Percentiles rank a stretch among this genome's conserved stretches.
Evolutionary conservation across 768 basidiomycete species (phyloP).

Genomic region (Collybia nuda): DNA sequence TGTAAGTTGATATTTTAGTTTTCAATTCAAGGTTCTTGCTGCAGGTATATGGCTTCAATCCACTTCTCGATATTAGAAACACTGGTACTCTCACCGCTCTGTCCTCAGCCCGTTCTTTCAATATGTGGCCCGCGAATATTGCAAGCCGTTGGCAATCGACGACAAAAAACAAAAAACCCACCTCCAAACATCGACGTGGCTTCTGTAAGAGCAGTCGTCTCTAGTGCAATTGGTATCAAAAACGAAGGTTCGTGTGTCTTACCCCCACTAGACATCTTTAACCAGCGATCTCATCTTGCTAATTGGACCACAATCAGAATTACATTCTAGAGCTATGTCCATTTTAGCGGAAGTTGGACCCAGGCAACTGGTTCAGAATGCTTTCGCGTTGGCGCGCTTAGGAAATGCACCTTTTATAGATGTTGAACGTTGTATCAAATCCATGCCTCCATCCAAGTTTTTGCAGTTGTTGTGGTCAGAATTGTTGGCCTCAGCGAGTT

Average conservation of each 20-base stretch:
- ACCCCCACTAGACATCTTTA: too few relatives aligned
- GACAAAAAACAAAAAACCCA: constrained; percentile 22
- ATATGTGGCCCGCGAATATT: constrained; percentile 61
- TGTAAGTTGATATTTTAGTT: not conserved
- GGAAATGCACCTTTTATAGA: constrained; percentile 68
- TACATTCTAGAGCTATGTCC: constrained; percentile 17
- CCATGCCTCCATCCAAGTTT: constrained; percentile 59
- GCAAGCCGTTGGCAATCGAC: constrained; percentile 38
- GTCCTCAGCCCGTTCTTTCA: constrained; percentile 64
- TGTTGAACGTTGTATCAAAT: constrained; percentile 62
- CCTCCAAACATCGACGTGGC: constrained; percentile 23
- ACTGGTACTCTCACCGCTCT: constrained; percentile 60
- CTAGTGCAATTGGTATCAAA: constrained; percentile 34
- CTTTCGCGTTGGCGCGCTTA: constrained; percentile 55
- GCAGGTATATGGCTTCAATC: constrained; percentile 45
- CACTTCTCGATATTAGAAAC: constrained; percentile 69
- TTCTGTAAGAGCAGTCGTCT: constrained; percentile 37
- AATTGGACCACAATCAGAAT: not conserved
- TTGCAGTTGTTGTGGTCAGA: constrained; percentile 71
- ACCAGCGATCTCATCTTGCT: too few relatives aligned
- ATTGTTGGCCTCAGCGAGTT: constrained; percentile 48
- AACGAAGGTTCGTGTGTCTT: constrained; percentile 32
- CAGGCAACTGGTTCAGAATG: constrained; percentile 53
- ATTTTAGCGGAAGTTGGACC: constrained; percentile 53
- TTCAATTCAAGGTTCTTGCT: not conserved